Percentiles rank a stretch among this genome's conserved stretches.
Conservation (phyloP, 768 basidiomycete genomes). For the Postia placenta region DNA sequence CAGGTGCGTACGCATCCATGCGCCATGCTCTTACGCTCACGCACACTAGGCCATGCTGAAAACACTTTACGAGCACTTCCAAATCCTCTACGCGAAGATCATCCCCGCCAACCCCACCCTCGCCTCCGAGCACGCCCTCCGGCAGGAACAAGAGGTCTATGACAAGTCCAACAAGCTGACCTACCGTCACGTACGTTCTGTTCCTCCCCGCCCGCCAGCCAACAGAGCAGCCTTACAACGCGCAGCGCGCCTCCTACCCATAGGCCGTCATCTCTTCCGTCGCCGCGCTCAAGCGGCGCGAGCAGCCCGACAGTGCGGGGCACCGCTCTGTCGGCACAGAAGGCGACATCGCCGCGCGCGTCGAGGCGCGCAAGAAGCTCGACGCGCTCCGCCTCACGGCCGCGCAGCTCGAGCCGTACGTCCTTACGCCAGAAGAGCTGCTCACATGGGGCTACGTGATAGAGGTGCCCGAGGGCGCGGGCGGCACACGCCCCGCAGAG, state of each 20-base stretch:
- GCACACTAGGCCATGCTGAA: constrained; percentile 61
- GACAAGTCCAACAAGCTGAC: constrained; percentile 67
- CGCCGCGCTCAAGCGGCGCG: constrained; percentile 44
- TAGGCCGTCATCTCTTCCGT: constrained; percentile 50
- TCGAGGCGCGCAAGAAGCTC: constrained; percentile 48
- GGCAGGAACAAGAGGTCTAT: constrained; percentile 79
- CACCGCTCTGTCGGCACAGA: constrained; percentile 81
- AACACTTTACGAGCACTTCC: constrained; percentile 66
- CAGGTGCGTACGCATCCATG: constrained; percentile 41
- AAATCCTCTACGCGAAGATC: constrained; percentile 56
- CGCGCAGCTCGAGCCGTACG: constrained; percentile 46
- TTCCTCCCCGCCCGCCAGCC: constrained; percentile 6
- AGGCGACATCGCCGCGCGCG: constrained; percentile 49
- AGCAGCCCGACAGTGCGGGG: constrained; percentile 46
- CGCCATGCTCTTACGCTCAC: background rate
- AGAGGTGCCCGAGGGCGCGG: constrained; percentile 59
- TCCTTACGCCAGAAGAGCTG: constrained; percentile 55
- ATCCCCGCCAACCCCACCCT: constrained; percentile 49
- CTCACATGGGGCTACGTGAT: constrained; percentile 65
- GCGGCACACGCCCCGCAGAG: constrained; percentile 57
- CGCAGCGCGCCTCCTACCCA: constrained; percentile 6
- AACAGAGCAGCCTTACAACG: constrained; percentile 5
- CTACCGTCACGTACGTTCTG: constrained; percentile 66
- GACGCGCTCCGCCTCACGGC: constrained; percentile 48
- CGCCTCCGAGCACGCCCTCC: constrained; percentile 73